Percentiles rank a stretch among this genome's conserved stretches.
Conservation (phyloP, 768 basidiomycete species). For the Pulveroboletus sp. region DNA sequence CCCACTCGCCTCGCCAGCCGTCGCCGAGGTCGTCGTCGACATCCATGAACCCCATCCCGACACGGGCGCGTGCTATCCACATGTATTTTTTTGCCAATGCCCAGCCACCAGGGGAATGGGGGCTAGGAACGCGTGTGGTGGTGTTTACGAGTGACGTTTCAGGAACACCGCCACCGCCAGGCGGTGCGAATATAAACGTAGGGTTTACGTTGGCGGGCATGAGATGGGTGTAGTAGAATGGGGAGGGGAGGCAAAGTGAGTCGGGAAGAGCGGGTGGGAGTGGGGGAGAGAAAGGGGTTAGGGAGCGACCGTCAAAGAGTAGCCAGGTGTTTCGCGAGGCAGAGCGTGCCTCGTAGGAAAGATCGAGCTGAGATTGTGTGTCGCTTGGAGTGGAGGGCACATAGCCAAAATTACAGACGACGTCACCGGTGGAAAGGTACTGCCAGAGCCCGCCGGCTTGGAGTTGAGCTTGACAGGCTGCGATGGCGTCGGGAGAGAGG, state of each 20-base stretch:
- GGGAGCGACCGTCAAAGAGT: constrained; percentile 62
- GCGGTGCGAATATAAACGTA: constrained; percentile 26
- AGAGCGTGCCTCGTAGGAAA: constrained; percentile 17
- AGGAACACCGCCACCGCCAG: constrained; percentile 35
- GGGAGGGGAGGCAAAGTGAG: constrained; percentile 65
- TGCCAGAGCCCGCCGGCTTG: constrained; percentile 66
- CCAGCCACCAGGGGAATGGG: constrained; percentile 57
- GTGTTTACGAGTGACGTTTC: constrained; percentile 46
- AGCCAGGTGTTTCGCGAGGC: constrained; percentile 55
- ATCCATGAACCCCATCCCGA: constrained; percentile 35
- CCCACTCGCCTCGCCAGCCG: constrained; percentile 78
- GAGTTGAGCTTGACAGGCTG: constrained; percentile 67
- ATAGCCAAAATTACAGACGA: constrained; percentile 80
- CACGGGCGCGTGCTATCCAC: constrained; percentile 60
- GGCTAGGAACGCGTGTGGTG: constrained; percentile 47
- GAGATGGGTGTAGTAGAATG: constrained; percentile 75
- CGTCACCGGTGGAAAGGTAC: constrained; percentile 73
- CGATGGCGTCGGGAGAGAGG: constrained; percentile 44
- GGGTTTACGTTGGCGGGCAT: constrained; percentile 35
- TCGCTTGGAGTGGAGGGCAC: constrained; percentile 46
- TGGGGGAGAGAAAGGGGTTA: constrained; percentile 62
- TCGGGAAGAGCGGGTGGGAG: constrained; percentile 48
- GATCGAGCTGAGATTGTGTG: constrained; percentile 21
- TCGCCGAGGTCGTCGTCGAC: constrained; percentile 46
- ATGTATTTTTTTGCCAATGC: constrained; percentile 59